A percentile compares a stretch with the other conserved stretches of the same genome.
These are phyloP conservation scores for Schizothecium vesticola DNA, from an alignment of 495 filamentous ascomycete species.

Conservation along the genomic window DNA sequence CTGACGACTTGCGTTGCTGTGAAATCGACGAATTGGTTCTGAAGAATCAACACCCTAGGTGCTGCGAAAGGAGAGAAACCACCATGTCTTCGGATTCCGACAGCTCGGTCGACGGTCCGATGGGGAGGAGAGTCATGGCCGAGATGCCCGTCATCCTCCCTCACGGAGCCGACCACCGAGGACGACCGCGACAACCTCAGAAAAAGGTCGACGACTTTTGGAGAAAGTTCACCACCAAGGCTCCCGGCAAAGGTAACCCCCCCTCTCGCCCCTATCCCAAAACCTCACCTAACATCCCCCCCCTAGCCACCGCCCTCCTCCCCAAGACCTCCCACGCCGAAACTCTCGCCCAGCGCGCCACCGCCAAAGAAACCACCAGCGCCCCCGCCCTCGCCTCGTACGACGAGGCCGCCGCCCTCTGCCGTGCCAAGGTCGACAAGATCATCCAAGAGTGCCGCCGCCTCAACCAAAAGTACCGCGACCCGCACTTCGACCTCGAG, in stretches of 20 bases:
- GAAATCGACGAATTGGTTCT: background rate
- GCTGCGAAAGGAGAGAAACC: background rate
- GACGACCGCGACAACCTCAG: conserved; percentile 54
- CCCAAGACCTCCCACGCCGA: conserved; percentile 69
- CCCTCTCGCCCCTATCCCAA: background rate
- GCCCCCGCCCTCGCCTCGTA: conserved; percentile 55
- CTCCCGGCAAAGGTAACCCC: conserved; percentile 47
- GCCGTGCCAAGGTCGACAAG: conserved; percentile 68
- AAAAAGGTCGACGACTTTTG: conserved; percentile 71
- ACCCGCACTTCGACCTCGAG: conserved; percentile 85
- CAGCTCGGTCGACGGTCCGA: background rate
- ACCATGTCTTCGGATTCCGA: conserved; percentile 3
- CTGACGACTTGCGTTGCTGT: background rate
- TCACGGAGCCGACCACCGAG: conserved; percentile 23
- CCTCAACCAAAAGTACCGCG: conserved; percentile 85
- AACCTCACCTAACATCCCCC: background rate
- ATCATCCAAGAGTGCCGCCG: conserved; percentile 78
- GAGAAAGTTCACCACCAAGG: conserved; percentile 65
- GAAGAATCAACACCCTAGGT: background rate
- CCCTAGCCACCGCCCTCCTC: conserved; percentile 61
- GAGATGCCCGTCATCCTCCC: conserved; percentile 18
- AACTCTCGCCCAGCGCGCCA: conserved; percentile 57
- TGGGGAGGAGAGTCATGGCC: conserved; percentile 16
- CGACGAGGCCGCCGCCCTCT: conserved; percentile 64
- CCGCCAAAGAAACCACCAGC: conserved; percentile 24